These are phyloP conservation scores for Lactarius vividus DNA, from an alignment of 768 basidiomycete species.

Conservation along the genomic window DNA sequence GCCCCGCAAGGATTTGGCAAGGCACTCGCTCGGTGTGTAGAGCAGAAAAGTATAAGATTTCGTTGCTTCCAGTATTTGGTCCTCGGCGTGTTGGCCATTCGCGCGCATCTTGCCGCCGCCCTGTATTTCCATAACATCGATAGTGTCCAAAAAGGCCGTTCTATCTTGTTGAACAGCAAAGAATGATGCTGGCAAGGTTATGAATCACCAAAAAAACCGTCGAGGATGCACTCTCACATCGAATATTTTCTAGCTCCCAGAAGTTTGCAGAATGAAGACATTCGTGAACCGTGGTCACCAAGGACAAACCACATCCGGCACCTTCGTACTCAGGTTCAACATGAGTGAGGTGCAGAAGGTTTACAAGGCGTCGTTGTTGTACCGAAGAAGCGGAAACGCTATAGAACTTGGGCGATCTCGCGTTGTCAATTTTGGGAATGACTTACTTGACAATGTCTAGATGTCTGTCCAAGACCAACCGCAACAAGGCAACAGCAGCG, in stretches of 20 bases:
- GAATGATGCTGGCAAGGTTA: conserved; percentile 12
- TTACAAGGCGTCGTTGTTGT: conserved; percentile 33
- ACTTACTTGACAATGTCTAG: conserved; percentile 69
- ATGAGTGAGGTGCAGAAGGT: conserved; percentile 5
- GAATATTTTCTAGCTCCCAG: conserved; percentile 64
- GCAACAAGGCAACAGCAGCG: conserved; percentile 49
- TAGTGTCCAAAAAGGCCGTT: conserved; percentile 39
- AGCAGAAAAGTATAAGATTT: conserved; percentile 49
- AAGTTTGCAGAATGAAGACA: conserved; percentile 61
- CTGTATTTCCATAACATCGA: conserved; percentile 25
- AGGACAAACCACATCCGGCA: conserved; percentile 15
- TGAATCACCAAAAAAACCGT: not conserved
- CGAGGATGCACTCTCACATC: conserved; percentile 44
- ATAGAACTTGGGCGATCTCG: not conserved
- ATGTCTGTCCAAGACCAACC: conserved; percentile 62
- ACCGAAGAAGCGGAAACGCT: conserved; percentile 31
- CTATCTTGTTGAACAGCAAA: conserved; percentile 36
- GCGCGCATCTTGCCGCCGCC: not conserved
- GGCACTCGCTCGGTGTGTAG: conserved; percentile 61
- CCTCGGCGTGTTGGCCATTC: not conserved
- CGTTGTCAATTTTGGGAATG: not conserved
- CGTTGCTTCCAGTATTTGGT: conserved; percentile 23
- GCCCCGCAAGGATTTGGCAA: conserved; percentile 47
- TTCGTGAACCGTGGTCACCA: conserved; percentile 32
- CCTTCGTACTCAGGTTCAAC: not conserved